Evolutionary conservation across 257 asterid genomes (phyloP).

Genomic region (Petunia secreta): DNA sequence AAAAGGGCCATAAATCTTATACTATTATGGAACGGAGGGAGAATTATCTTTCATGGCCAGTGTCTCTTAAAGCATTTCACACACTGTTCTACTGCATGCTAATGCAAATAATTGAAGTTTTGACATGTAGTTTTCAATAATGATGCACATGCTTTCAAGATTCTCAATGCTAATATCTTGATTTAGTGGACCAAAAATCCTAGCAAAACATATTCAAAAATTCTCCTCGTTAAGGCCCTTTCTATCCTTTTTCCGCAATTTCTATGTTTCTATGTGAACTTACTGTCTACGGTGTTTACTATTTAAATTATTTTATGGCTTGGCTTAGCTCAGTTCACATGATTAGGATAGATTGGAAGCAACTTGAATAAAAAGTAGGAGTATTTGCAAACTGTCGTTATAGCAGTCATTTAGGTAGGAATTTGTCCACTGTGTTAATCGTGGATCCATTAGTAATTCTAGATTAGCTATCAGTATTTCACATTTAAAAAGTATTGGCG

Average conservation of each 20-base stretch:
- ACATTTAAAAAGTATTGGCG: too few relatives aligned
- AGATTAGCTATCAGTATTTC: too few relatives aligned
- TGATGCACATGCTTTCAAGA: conserved; percentile 26
- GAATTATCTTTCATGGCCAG: not conserved
- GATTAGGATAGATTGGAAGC: conserved; percentile 2
- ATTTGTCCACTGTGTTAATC: conserved; percentile 1
- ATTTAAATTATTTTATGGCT: not conserved
- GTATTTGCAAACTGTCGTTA: not conserved
- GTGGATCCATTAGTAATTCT: not conserved
- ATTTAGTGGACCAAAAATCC: not conserved
- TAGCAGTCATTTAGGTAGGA: conserved; percentile 14
- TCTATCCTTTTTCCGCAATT: not conserved
- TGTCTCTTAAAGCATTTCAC: not conserved
- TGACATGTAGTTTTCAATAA: conserved; percentile 22
- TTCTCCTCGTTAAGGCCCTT: not conserved
- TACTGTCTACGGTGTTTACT: not conserved
- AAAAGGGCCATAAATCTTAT: too few relatives aligned
- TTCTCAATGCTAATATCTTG: conserved; percentile 23
- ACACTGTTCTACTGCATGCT: not conserved
- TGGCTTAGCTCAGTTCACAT: conserved; percentile 6
- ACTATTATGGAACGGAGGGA: not conserved
- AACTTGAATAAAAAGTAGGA: not conserved
- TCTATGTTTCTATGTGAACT: not conserved
- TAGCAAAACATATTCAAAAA: not conserved
- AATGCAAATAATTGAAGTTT: conserved; percentile 19